phyloP scores from a whole-genome alignment of 768 basidiomycete species.

The Suillus occidentalis region DNA sequence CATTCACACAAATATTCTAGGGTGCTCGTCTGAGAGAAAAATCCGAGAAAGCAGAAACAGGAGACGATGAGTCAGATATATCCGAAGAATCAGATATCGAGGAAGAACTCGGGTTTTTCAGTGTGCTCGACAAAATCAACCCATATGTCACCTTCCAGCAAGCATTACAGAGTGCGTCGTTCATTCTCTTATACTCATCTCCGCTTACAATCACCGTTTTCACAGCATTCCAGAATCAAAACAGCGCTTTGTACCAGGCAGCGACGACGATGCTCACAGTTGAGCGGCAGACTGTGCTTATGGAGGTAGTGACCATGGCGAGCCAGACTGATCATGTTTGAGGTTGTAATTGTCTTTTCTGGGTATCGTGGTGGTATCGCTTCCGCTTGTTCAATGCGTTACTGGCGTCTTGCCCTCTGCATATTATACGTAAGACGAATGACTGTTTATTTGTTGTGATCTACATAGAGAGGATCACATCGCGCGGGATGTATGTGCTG shows the following conservation, averaged over 20 bases:
- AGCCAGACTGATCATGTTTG: background rate
- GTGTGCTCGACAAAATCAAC: slow-evolving; percentile 77
- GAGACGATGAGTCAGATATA: slow-evolving; percentile 38
- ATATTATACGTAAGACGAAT: background rate
- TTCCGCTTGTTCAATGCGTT: background rate
- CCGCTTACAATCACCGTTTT: slow-evolving; percentile 7
- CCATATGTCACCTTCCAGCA: slow-evolving; percentile 78
- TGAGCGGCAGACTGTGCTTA: slow-evolving; percentile 62
- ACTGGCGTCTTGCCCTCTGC: background rate
- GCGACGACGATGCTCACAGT: slow-evolving; percentile 64
- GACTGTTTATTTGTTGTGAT: background rate
- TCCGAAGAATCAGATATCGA: slow-evolving; percentile 62
- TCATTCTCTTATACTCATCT: slow-evolving; percentile 1
- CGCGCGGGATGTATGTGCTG: too few species aligned
- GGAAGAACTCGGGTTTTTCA: slow-evolving; percentile 86
- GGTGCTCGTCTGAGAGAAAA: slow-evolving; percentile 72
- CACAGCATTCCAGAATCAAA: slow-evolving; percentile 75
- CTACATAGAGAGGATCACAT: background rate
- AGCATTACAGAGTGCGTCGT: slow-evolving; percentile 65
- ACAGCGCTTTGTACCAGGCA: slow-evolving; percentile 36
- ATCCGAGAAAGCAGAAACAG: slow-evolving; percentile 41
- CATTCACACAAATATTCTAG: slow-evolving; percentile 34
- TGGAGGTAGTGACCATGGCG: background rate
- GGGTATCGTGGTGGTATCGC: background rate
- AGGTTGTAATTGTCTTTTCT: background rate